A percentile compares a stretch with the other conserved stretches of the same genome.
phyloP scores from a whole-genome alignment of 2,329 filamentous ascomycete genomes.

The Orbilia javanica region DNA sequence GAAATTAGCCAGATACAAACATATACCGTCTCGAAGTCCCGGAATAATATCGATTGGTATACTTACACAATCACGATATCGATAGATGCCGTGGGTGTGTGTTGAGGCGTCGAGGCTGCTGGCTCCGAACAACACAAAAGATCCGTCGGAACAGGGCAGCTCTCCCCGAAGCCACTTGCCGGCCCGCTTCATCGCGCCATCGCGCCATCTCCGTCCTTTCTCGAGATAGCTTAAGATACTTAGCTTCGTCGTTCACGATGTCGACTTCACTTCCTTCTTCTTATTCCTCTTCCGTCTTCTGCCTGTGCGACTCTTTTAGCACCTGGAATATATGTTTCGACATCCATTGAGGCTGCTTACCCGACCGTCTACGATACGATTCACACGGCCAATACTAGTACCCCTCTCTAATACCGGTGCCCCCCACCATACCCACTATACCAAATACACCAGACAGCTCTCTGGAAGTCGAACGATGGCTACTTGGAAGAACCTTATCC shows the following conservation, averaged over 20 bases:
- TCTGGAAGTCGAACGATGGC: conserved; percentile 33
- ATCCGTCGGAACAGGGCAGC: conserved; percentile 20
- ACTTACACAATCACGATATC: no score
- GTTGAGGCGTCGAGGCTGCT: not conserved
- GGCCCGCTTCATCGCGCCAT: not conserved
- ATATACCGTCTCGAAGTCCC: no score
- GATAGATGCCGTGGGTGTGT: no score
- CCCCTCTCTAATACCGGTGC: not conserved
- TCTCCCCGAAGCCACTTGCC: conserved; percentile 47
- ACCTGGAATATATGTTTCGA: conserved; percentile 33
- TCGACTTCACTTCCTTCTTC: not conserved
- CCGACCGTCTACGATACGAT: not conserved
- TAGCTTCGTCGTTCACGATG: not conserved
- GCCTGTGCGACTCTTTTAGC: not conserved
- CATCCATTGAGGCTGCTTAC: conserved; percentile 17
- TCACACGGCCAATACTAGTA: not conserved
- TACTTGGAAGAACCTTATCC: conserved; percentile 66
- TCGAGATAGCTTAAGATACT: no score
- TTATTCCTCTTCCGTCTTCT: not conserved
- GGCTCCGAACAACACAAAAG: conserved; percentile 36
- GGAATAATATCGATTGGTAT: conserved; percentile 16
- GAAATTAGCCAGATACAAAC: no score
- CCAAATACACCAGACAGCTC: not conserved
- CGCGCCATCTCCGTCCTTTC: not conserved
- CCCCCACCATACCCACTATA: not conserved